Evolutionary conservation across 768 basidiomycete species (phyloP).

Genomic region (Tricholoma sp.): DNA sequence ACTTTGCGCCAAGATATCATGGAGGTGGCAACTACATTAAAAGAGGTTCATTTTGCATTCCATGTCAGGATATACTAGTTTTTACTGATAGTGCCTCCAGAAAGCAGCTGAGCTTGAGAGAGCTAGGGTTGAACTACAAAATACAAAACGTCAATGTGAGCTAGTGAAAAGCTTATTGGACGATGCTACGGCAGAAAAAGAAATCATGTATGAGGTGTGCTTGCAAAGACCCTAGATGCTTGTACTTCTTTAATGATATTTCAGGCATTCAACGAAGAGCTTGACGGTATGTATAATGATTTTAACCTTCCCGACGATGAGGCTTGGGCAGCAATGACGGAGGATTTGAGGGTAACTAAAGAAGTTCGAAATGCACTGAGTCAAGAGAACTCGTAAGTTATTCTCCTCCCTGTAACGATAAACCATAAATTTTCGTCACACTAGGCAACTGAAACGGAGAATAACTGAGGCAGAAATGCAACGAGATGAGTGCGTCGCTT

Average conservation of each 20-base stretch:
- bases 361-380: constrained; percentile 67
- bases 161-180: constrained; percentile 72
- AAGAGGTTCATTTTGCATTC: constrained; percentile 42
- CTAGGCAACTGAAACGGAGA: constrained; percentile 64
- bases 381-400: constrained; percentile 75
- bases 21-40: constrained; percentile 44
- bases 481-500: constrained; percentile 66
- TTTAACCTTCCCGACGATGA: constrained; percentile 77
- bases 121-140: constrained; percentile 59
- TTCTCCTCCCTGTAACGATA: background rate
- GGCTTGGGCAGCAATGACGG: constrained; percentile 74
- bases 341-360: constrained; percentile 71
- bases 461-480: constrained; percentile 70
- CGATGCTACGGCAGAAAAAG: constrained; percentile 81
- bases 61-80: background rate
- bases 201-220: constrained; percentile 85
- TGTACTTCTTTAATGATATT: background rate
- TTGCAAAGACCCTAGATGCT: background rate
- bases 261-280: constrained; percentile 91
- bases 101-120: constrained; percentile 60
- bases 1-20: constrained; percentile 47
- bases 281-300: constrained; percentile 88
- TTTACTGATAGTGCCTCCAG: constrained; percentile 25
- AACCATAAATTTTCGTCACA: background rate
- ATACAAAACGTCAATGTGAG: constrained; percentile 68